Evolutionary conservation across 768 basidiomycete species (phyloP), one percentile per base, ranked within the genome.

Genomic region (Leccinum ochraceum): DNA sequence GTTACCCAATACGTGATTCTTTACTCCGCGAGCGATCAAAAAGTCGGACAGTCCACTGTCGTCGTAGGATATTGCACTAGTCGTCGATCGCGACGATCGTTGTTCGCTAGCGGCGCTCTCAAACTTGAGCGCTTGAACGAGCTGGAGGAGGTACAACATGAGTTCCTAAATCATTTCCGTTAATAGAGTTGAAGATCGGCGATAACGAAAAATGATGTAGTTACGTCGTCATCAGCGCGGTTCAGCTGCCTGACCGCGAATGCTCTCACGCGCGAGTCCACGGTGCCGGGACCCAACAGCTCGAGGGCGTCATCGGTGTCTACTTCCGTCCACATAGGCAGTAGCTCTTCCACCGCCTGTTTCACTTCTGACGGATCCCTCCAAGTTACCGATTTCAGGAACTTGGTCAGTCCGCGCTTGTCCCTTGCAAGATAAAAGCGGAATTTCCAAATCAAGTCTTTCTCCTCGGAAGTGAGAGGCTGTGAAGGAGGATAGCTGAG

Each of bases 401-500:
- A 99, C 73, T 99, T 99, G 36, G 96, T 98, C 44, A 98, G 81
- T 2, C 95, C 95, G 10, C 92, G 87, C 75, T 94, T 95, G 73
- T 95, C 93, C 36, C 94, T 80, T 3, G 89, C 86, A 11, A 99
- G 86, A 66, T 97, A 98, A 77, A 98, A 99, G n/a, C 97, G 86
- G 81, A 96, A 99, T 73, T 96, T 95, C 97, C 97, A 99, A 42
- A 98, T 88, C 46, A 95, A 79, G 66, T 98, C 96, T 70, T 96
- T 97, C 76, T 98, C 96, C 68, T 95, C 92, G 0, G 94, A 87
- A 4, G 86, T 91, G 8, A 99, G 80, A 10, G 83, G 81, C 60
- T 89, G 92, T 60, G 91, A 95, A 0, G 97, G 97, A 1, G 95
- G 88, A 65, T 98, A 94, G 54, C 87, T 87, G 54, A 99, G 84